Base-by-base conservation (phyloP, 306 rosid genomes). In the Acacia confusa region DNA sequence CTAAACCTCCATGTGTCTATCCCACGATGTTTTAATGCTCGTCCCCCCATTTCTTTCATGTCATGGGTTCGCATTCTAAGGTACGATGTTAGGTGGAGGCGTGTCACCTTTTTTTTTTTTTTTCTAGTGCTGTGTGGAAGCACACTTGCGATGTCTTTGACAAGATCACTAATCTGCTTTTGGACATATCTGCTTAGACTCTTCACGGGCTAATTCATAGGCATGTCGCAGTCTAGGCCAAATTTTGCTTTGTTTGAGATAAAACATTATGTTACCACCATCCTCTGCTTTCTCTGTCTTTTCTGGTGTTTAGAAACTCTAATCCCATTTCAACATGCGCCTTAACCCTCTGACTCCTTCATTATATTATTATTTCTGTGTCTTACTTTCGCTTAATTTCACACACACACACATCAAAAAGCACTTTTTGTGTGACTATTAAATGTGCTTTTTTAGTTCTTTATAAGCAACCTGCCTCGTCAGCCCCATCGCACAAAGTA, bases 311-410 rank as follows among this genome's bases (percentile, higher is more conserved):
- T 28, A 77, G 78, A 80, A 80, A 80, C 38, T 69, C 30, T 71
- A 76, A 82, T 69, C 75, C 78, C 41, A 81, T 86, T 84, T 79
- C 50, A 79, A 79, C 84, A 82, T 55, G 89, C 75, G 88, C 82
- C 83, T 67, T 82, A 79, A 83, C 73, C 80, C 67, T 63, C 53
- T 38, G 48, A 67, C 60, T 74, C 72, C 52, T 61, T 64, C 36
- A 38, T 74, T 82, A 79, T 73, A 48, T 53, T 82, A 76, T 79
- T 25, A 24, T 25, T 24, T 9, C 12, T 25, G 68, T 27, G 32
- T 24, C 22, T 58, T 24, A 24, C 65, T 58, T 58, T 58, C 16
- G 34, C 63, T 63, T 58, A 64, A 15, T 14, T 78, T 83, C 65
- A 2, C 27, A 22, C 64, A 22, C 64, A 15, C 45, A 43, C 13